Base-by-base conservation (phyloP, 805 yeast genomes). In the Millerozyma miso region DNA sequence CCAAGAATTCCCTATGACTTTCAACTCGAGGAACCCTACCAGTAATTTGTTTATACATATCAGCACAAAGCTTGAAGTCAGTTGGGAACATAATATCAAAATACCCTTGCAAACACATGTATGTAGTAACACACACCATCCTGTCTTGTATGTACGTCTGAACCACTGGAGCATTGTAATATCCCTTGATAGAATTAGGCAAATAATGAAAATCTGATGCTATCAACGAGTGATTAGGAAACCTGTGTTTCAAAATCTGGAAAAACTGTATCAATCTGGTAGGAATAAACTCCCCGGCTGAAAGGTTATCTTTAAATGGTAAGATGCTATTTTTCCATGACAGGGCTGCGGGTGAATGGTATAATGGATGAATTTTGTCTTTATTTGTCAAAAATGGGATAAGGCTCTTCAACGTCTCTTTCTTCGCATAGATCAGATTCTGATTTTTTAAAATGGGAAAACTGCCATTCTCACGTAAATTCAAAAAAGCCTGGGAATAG, bases 61-160 rank as follows among this genome's bases (percentile, higher is more conserved):
- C 83, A 33, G 77, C 70, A 3, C 81, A 79, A 6, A 80, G 65
- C 5, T 65, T 63, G 59, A 88, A 88, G 54, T 88, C 85, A 0
- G 95, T 88, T 7, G 95, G 87, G 55, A 88, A 88, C 83, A 86
- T 80, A 39, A 88, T 87, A 60, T 88, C 95, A 58, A 86, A 88
- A 55, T 75, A 84, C 0, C 96, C 96, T 57, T 86, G 95, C 33
- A 83, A 74, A n/a, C 78, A 83, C 90, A 88, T 82, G 59, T 81
- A 87, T 0, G 90, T 80, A 32, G 80, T 73, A 0, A 83, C 77
- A 16, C 85, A 81, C 3, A 86, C 74, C 82, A 85, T 83, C 43
- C 72, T 69, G 48, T 82, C 80, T 40, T 80, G 71, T 45, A 84
- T 66, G 54, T 85, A 76, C 0, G 95, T 86, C 56, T 86, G 95